Evolutionary conservation across 1,284 basidiomycete species (phyloP), one percentile per base, ranked within the genome.

Genomic region (Ceratobasidium sp.): DNA sequence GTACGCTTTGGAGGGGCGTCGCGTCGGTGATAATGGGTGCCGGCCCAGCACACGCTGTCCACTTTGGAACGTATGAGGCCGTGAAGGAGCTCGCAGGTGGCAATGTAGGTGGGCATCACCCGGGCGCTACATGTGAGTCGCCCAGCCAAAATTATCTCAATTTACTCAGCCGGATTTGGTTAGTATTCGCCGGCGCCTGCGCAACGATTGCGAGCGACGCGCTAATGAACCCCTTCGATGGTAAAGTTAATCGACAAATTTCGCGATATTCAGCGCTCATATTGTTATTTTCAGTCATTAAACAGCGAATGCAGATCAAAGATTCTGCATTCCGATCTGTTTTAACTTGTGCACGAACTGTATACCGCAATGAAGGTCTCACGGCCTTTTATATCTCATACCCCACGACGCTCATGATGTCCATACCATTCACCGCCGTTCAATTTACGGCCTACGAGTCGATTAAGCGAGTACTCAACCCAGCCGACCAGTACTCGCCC

Each of bases 171-270:
- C 29, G 11, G 7, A 39, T 7, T 41, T 4, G 5, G 24, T 65
- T 76, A 92, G 96, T 96, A 22, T 80, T 97, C 31, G 98, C 98
- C 34, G 98, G 98, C 78, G 97, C 96, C 69, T 89, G 92, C 0
- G 98, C 98, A 0, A 98, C 97, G 24, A 93, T 98, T 79, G 93
- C 95, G 1, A 93, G 93, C 74, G 98, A 99, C 84, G 97, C 97
- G 8, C 86, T 99, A 75, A 99, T 99, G 98, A 99, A 99, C 83
- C 98, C 98, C 2, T 99, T 99, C 81, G 98, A 99, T 84, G 96
- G 96, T 97, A 81, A 81, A 89, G 14, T 31, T 31, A 34, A 27
- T 22, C 31, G 39, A 11, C 0, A 22, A 72, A 0, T 1, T 27
- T 37, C 22, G 37, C 27, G 5, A 34, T 24, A 62, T 61, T 68